phyloP scores from a whole-genome alignment of 1,139 yeast species.

The Geotrichum bryndzae region DNA sequence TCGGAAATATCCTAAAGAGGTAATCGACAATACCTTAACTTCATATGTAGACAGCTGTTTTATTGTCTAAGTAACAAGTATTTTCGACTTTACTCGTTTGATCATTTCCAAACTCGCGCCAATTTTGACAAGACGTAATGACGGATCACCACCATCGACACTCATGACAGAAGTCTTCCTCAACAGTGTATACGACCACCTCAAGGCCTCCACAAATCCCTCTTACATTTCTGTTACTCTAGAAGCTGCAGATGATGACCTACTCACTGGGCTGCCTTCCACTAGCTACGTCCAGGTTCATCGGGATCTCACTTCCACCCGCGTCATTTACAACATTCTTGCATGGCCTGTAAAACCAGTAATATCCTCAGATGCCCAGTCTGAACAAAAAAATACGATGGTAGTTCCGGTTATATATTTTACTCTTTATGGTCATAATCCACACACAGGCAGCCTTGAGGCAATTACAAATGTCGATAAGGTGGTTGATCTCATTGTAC shows the following conservation, averaged over 20 bases:
- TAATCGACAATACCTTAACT: not conserved
- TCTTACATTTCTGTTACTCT: not conserved
- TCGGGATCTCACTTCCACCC: not conserved
- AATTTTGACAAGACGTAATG: not conserved
- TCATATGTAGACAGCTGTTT: not conserved
- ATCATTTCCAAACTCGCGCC: not conserved
- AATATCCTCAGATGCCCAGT: conserved; percentile 12
- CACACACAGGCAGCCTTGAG: not conserved
- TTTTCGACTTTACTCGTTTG: not conserved
- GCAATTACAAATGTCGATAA: conserved; percentile 22
- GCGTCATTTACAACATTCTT: conserved; percentile 23
- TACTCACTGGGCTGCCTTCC: not conserved
- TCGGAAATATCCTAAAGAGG: not conserved
- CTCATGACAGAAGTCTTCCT: not conserved
- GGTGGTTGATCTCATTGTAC: conserved; percentile 20
- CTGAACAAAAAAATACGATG: not conserved
- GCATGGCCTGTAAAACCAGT: conserved; percentile 29
- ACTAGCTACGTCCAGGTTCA: conserved; percentile 7
- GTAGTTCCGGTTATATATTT: conserved; percentile 33
- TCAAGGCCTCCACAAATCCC: not conserved
- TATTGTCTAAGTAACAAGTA: not conserved
- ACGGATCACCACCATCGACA: not conserved
- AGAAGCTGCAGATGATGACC: not conserved
- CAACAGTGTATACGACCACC: not conserved
- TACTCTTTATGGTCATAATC: conserved; percentile 20